These are phyloP conservation scores for Microsporum audouinii DNA, from an alignment of 2,329 filamentous ascomycete genomes.

Conservation along the genomic window DNA sequence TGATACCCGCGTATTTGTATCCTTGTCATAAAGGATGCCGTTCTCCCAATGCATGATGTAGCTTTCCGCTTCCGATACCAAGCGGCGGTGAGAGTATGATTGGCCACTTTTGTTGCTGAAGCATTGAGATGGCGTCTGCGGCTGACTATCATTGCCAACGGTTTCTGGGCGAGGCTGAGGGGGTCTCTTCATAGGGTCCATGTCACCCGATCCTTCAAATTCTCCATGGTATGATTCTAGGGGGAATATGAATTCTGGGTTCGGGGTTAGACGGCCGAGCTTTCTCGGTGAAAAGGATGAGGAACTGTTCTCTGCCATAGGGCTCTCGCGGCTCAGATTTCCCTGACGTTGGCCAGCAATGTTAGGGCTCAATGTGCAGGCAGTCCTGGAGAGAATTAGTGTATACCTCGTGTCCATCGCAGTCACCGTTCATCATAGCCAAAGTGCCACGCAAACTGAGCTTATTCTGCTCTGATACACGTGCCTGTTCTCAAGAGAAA, in stretches of 20 bases:
- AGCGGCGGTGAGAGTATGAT: neutral
- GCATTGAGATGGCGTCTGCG: neutral
- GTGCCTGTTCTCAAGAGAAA: neutral
- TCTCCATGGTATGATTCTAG: neutral
- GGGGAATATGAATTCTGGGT: neutral
- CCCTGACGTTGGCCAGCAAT: neutral
- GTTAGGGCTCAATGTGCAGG: neutral
- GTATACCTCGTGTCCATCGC: neutral
- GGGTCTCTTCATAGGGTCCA: neutral
- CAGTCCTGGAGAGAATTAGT: neutral
- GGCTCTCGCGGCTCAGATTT: neutral
- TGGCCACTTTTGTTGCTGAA: neutral
- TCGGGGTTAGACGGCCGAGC: neutral
- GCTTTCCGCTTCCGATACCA: conserved; percentile 1
- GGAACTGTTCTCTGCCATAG: neutral
- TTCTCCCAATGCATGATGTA: conserved; percentile 4
- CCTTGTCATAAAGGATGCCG: conserved; percentile 3
- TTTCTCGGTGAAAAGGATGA: neutral
- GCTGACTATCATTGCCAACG: neutral
- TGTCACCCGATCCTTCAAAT: neutral
- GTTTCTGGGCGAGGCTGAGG: neutral
- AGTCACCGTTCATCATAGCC: neutral
- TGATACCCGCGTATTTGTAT: conserved; percentile 1
- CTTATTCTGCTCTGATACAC: neutral
- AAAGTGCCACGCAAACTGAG: neutral